Base-by-base conservation (phyloP, 441 rosid genomes). In the Corymbia citriodora region DNA sequence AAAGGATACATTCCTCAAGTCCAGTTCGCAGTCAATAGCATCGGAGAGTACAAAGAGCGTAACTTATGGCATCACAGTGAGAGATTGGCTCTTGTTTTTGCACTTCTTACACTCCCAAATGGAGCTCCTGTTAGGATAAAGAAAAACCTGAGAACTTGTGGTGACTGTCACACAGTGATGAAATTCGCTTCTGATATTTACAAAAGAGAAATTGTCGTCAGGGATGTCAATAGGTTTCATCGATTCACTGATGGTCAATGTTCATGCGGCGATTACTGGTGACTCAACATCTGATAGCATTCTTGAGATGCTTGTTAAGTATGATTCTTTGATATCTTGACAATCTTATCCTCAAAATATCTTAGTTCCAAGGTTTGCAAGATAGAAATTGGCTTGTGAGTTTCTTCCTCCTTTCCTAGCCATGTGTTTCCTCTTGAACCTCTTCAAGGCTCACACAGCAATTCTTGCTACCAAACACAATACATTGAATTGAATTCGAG, bases 211-310 rank as follows among this genome's bases (percentile, higher is more conserved):
- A 92, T 93, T 40, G 63, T 91, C 65, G 88, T 92, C 21, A 92
- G 92, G 89, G 94, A 92, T 88, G 50, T 92, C 79, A 90, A 92
- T 87, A 79, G 93, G 74, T 93, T 93, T 87, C 94, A 92, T 90
- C 89, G 90, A 55, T 93, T 92, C 13, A 61, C 87, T 40, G 55
- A 89, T 55, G 93, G 92, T 18, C 31, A 23, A 23, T 92, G 95
- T 90, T 92, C 95, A 40, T 92, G 93, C 36, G n/a, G 91, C 87
- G 93, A 92, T 89, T 93, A 87, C 87, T 93, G 94, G 94, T 92
- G 91, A 92, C 86, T 52, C 0, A 0, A 48, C n/a, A 79, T 27
- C n/a, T 45, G 86, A 57, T 18, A 15, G 52, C n/a, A 55, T 87
- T 55, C 63, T 87, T 53, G 6, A 87, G 63, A 48, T 87, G 29